Base-by-base conservation (phyloP, 2,329 filamentous ascomycete genomes). In the Cordyceps tenuipes region DNA sequence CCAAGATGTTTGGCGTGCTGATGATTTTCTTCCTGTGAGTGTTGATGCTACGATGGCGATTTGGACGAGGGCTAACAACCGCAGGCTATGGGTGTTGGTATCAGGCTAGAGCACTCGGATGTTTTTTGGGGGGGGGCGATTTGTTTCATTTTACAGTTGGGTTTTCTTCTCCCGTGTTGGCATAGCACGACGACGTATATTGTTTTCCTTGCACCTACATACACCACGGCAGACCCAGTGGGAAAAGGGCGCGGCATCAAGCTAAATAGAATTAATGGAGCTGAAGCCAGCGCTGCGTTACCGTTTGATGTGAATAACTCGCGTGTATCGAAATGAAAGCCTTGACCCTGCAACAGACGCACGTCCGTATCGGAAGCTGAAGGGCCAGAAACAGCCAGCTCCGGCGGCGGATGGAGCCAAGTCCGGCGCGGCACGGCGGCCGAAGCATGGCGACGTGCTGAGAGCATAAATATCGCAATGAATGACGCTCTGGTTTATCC, bases 1-100 rank as follows among this genome's bases (percentile, higher is more conserved):
- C 91, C 48, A 90, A 88, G 72, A 86, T 86, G 83, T 77, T 77
- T 72, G 75, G 93, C 62, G 90, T 97, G 54, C 75, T 97, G 67
- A 97, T 97, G 92, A 92, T 96, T 72, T 96, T 93, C 83, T 90
- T 88, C 78, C 76, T 90, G 77, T 83, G 63, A 76, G 79, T 76
- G 31, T 26, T 8, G 23, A 31, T 19, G 23, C 34, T 10, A 36
- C 34, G 7, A 26, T 15, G 10, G 9, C 26, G 5, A 19, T 36
- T 26, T 23, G 41, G 21, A 26, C 36, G 29, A 57, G n/a, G 55
- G 63, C 64, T 58, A 67, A 63, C 56, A 7, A 47, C 21, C 51
- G 36, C 61, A 75, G 73, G 63, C 68, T 75, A 46, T 75, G 73
- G 73, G 73, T 75, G 53, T 64, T 75, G 60, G 72, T 75, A 48